Percentiles rank a stretch among this genome's conserved stretches.
Conservation (phyloP, 768 basidiomycete genomes). For the Leccinum incarnatum region DNA sequence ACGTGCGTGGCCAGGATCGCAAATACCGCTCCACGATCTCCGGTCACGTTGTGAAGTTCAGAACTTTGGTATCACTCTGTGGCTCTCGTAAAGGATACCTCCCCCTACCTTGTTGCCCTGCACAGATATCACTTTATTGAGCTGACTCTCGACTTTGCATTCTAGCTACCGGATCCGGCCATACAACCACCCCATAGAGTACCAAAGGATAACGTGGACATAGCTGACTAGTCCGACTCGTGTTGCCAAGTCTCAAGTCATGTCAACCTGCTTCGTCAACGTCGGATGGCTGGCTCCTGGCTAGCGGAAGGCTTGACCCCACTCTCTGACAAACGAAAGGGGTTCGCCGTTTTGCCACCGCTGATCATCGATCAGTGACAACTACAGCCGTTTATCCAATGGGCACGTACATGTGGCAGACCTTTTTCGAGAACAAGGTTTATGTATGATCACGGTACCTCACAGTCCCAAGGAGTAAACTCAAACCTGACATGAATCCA, state of each 20-base stretch:
- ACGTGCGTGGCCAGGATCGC: not conserved
- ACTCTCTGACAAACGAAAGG: not conserved
- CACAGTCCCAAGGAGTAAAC: not conserved
- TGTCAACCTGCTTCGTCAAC: not conserved
- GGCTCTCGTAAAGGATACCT: not conserved
- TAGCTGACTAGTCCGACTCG: not conserved
- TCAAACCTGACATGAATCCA: not conserved
- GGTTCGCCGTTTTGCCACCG: not conserved
- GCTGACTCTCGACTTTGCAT: not conserved
- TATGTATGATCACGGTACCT: not conserved
- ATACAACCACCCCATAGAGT: not conserved
- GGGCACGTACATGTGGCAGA: not conserved
- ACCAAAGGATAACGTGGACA: not conserved
- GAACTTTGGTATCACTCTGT: not conserved
- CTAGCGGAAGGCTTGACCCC: not conserved
- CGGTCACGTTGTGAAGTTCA: not conserved
- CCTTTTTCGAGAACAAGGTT: not conserved
- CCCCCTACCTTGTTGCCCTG: not conserved
- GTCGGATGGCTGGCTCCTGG: not conserved
- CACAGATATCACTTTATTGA: not conserved
- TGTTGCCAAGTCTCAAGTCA: not conserved
- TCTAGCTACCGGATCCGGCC: not conserved
- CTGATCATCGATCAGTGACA: not conserved
- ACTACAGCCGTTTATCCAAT: not conserved
- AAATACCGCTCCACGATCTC: not conserved